Evolutionary conservation across 1,139 yeast genomes (phyloP).

Genomic region (Hanseniaspora uvarum): DNA sequence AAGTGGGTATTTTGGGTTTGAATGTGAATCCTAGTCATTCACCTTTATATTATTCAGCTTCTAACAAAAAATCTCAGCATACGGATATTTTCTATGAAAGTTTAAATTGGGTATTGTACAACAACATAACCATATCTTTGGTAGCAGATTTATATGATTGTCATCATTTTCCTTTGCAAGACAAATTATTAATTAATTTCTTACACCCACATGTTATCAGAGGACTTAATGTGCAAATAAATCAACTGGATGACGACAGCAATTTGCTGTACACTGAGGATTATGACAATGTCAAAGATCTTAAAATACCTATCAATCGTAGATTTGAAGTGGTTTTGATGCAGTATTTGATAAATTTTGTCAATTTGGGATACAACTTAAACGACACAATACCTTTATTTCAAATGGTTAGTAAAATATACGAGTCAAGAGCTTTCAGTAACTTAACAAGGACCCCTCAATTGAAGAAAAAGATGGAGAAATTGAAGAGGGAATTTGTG

Average conservation of each 20-base stretch:
- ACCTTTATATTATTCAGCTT: background rate
- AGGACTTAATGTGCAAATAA: conserved; percentile 30
- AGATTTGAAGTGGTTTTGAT: conserved; percentile 27
- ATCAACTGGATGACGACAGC: conserved; percentile 25
- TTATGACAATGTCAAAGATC: background rate
- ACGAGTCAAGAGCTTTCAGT: conserved; percentile 31
- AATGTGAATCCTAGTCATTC: conserved; percentile 21
- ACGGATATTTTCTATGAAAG: background rate
- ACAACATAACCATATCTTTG: conserved; percentile 26
- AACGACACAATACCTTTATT: conserved; percentile 26
- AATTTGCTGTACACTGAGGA: conserved; percentile 21
- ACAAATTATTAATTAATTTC: conserved; percentile 29
- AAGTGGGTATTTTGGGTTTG: conserved; percentile 26
- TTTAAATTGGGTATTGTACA: conserved; percentile 28
- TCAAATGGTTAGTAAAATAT: conserved; percentile 27
- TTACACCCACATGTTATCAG: conserved; percentile 30
- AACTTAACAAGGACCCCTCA: conserved; percentile 27
- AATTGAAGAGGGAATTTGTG: conserved; percentile 26
- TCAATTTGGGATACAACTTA: conserved; percentile 26
- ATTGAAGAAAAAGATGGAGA: conserved; percentile 26
- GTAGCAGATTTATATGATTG: conserved; percentile 28
- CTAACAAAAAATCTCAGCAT: background rate
- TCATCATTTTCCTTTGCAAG: conserved; percentile 29
- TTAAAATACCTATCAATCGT: conserved; percentile 26
- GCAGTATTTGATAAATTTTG: conserved; percentile 24